A percentile compares a stretch with the other conserved stretches of the same genome.
Evolutionary conservation across 148 eudicot genomes (phyloP).

Genomic region (Linanthus parryae): DNA sequence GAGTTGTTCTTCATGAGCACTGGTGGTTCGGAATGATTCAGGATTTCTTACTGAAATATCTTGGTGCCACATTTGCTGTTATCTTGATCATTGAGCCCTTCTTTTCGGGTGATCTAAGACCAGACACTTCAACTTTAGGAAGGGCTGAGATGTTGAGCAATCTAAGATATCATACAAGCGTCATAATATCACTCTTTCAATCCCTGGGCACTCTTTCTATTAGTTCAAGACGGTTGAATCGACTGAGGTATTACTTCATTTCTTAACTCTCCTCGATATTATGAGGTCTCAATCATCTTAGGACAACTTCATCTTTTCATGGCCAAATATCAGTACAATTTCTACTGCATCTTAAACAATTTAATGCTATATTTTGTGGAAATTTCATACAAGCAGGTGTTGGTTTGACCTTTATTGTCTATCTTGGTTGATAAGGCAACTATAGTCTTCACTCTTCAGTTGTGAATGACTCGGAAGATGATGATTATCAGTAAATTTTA

Average conservation of each 20-base stretch:
- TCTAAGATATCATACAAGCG: constrained; percentile 96
- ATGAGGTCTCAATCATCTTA: too few species aligned
- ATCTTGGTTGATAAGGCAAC: too few species aligned
- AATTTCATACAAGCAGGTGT: too few species aligned
- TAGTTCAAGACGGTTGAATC: constrained; percentile 92
- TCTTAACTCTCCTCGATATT: too few species aligned
- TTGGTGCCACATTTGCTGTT: constrained; percentile 98
- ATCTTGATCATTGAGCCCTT: constrained; percentile 95
- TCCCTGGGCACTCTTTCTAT: constrained; percentile 88
- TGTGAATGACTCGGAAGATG: too few species aligned
- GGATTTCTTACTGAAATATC: constrained; percentile 91
- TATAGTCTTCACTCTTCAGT: too few species aligned
- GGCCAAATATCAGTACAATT: too few species aligned
- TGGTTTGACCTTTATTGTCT: too few species aligned
- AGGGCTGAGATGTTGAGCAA: constrained; percentile 99
- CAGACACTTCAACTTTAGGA: constrained; percentile 92
- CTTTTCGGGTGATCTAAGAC: constrained; percentile 84
- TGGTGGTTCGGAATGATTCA: constrained; percentile 99
- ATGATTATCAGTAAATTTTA: too few species aligned
- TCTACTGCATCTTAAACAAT: too few species aligned
- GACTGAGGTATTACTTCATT: constrained; percentile 61
- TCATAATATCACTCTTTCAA: constrained; percentile 88
- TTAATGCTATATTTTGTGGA: too few species aligned
- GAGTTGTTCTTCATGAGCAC: constrained; percentile 80
- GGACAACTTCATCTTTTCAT: too few species aligned